Percentiles rank a stretch among this genome's conserved stretches.
Evolutionary conservation across 108 stramenopile genomes (phyloP).

Genomic region (Nannochloropsis oceanica): DNA sequence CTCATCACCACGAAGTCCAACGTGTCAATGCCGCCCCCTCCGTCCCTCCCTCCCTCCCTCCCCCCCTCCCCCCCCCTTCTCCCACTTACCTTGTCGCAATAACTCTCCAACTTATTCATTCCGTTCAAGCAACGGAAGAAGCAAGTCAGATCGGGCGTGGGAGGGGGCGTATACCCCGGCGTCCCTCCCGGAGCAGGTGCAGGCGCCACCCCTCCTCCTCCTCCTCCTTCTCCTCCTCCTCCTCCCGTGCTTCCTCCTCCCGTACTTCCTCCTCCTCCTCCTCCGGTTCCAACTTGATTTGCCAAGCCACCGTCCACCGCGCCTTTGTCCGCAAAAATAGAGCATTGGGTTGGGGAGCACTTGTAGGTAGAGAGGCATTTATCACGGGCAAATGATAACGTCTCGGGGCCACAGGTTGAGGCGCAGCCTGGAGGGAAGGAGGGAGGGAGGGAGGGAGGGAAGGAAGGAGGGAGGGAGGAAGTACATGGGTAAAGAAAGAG

Average conservation of each 20-base stretch:
- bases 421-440: background rate
- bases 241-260: slow-evolving; percentile 38
- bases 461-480: background rate
- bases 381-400: too few relatives aligned
- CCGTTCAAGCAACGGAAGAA: too few relatives aligned
- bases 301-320: too few relatives aligned
- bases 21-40: background rate
- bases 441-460: background rate
- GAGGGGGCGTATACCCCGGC: slow-evolving; percentile 11
- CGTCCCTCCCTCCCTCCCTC: background rate
- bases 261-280: slow-evolving; percentile 34
- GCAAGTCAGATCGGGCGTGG: too few relatives aligned
- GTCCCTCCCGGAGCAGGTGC: slow-evolving; percentile 19
- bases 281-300: background rate
- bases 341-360: background rate
- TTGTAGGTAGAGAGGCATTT: background rate
- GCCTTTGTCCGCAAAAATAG: background rate
- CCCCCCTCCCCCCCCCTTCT: background rate
- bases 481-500: background rate
- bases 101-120: too few relatives aligned
- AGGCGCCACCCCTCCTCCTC: background rate
- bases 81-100: too few relatives aligned
- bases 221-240: slow-evolving; percentile 28
- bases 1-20: background rate
- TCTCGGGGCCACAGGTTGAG: too few relatives aligned